These are phyloP conservation scores for Candida pseudofarinosa DNA, from an alignment of 805 yeast genomes.

Conservation along the genomic window DNA sequence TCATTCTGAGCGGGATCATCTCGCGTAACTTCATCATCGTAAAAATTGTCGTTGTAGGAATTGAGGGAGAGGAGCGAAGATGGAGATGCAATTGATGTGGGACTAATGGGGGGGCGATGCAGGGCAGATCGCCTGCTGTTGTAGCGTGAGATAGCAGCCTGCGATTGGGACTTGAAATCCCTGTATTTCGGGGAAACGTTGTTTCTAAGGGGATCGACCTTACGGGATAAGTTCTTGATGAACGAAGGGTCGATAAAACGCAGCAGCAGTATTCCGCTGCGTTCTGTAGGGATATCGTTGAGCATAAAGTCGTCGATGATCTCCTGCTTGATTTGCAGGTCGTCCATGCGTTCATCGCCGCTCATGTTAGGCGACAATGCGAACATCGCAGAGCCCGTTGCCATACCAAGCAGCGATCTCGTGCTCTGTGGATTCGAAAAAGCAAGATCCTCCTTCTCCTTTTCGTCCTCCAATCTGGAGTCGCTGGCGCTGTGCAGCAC, in stretches of 20 bases:
- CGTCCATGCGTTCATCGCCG: slow-evolving; percentile 9
- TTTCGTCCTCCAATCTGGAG: neutral
- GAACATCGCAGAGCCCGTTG: neutral
- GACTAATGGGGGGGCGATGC: neutral
- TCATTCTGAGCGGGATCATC: neutral
- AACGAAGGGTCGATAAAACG: slow-evolving; percentile 11
- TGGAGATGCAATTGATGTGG: slow-evolving; percentile 30
- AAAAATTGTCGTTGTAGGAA: slow-evolving; percentile 9
- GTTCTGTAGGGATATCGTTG: slow-evolving; percentile 30
- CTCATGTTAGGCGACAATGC: neutral
- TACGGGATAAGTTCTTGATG: slow-evolving; percentile 5
- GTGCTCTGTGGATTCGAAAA: neutral
- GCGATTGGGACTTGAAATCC: neutral
- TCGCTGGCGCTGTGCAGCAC: neutral
- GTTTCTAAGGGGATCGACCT: neutral
- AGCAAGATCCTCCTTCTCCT: neutral
- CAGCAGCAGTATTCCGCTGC: slow-evolving; percentile 1
- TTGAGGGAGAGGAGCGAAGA: slow-evolving; percentile 32
- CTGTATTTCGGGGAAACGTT: neutral
- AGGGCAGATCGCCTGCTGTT: neutral
- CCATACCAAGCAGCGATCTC: neutral
- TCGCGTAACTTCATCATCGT: slow-evolving; percentile 5
- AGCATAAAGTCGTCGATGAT: slow-evolving; percentile 36
- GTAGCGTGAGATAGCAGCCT: neutral
- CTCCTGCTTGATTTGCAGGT: slow-evolving; percentile 32